phyloP scores from a whole-genome alignment of 371 early-diverging fungal genomes.

The Apophysomyces ossiformis region DNA sequence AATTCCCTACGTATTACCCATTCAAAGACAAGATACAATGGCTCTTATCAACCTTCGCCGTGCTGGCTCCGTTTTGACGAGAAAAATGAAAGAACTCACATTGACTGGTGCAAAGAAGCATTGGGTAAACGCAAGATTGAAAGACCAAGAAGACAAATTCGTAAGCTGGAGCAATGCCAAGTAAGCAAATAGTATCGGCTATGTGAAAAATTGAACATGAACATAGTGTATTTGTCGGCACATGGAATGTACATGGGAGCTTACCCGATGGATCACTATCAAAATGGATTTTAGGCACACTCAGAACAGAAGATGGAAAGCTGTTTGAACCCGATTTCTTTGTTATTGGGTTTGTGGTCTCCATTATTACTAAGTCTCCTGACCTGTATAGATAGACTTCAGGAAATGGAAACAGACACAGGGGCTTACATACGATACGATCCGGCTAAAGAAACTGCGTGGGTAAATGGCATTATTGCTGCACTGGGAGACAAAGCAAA shows the following conservation, averaged over 20 bases:
- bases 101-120: constrained; percentile 55
- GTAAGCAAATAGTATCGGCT: constrained; percentile 30
- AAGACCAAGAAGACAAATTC: constrained; percentile 58
- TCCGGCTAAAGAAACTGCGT: constrained; percentile 75
- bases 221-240: constrained; percentile 76
- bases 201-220: neutral
- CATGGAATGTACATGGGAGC: constrained; percentile 93
- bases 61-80: constrained; percentile 23
- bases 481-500: constrained; percentile 58
- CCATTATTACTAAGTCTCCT: neutral
- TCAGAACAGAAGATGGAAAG: constrained; percentile 36
- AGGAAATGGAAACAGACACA: constrained; percentile 87
- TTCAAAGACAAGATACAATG: constrained; percentile 39
- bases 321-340: constrained; percentile 68
- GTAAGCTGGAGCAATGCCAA: constrained; percentile 48
- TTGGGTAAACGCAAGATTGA: constrained; percentile 62
- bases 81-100: constrained; percentile 19
- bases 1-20: constrained; percentile 39
- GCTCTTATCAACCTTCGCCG: constrained; percentile 41
- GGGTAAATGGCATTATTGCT: constrained; percentile 76
- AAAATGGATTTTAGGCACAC: constrained; percentile 67
- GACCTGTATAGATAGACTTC: constrained; percentile 59
- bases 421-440: constrained; percentile 86
- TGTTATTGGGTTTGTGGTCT: constrained; percentile 66
- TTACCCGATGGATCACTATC: constrained; percentile 60